Evolutionary conservation across 352 stramenopile species (phyloP), one percentile per base, ranked within the genome.

Genomic region (Phytophthora colocasiae): DNA sequence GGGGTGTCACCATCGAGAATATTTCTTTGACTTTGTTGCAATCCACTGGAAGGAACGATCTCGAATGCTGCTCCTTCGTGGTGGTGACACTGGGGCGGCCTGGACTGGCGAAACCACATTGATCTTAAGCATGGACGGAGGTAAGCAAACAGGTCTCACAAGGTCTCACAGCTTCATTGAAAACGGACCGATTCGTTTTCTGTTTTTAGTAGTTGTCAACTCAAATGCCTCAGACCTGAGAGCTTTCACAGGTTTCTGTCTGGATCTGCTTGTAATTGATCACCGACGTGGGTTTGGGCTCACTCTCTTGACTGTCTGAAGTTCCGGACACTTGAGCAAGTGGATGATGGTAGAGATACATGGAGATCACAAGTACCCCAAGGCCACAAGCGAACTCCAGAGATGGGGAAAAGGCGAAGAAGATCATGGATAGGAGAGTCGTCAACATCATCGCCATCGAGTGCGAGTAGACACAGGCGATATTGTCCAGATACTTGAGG

Each of bases 401-500:
- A 44, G 87, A 91, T 17, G 85, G 85, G 11, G 83, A 85, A 57
- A 96, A 96, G 22, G 72, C 38, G 66, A 96, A 93, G 52, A 96
- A 95, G 29, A 96, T 29, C 75, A 96, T 95, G 4, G 85, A 95
- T 45, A 93, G 76, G 45, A 93, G 51, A 69, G 89, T 93, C 46
- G 89, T 96, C 48, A 96, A 76, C 81, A 95, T 92, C 89, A 96
- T 96, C 19, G 87, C 89, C 44, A 96, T 78, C 36, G 86, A 86
- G 61, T 96, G 85, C 31, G 85, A 83, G 73, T 93, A 95, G 1
- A 94, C 85, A 41, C 82, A 91, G 27, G 86, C 89, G 15, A 96
- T 96, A 66, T 96, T 96, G 73, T 96, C 89, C 29, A 96, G 61
- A 71, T 86, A 96, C 66, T 95, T 95, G 69, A 96, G 81, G 39